Percentiles rank a stretch among this genome's conserved stretches.
Conservation (phyloP, 352 stramenopile species). For the Pythium brassicae region DNA sequence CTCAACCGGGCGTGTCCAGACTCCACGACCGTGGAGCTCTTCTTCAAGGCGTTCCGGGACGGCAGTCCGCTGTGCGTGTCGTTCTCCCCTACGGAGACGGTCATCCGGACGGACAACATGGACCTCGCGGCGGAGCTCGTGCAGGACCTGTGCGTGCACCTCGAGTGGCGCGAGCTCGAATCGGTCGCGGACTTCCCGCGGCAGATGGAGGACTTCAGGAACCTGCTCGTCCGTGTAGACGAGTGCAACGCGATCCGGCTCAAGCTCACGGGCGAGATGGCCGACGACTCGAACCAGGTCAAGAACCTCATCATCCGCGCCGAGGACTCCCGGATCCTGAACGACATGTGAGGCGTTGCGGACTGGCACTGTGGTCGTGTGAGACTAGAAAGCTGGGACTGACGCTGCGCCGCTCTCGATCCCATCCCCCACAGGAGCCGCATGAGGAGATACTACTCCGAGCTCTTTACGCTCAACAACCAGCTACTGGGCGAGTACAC, state of each 20-base stretch:
- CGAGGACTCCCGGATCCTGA: constrained; percentile 90
- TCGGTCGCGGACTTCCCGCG: constrained; percentile 80
- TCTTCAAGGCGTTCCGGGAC: constrained; percentile 62
- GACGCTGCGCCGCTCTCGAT: neutral
- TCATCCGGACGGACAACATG: constrained; percentile 83
- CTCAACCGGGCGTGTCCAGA: constrained; percentile 38
- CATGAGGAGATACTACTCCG: constrained; percentile 88
- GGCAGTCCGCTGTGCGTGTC: constrained; percentile 41
- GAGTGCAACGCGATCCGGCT: constrained; percentile 87
- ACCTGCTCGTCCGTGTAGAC: constrained; percentile 69
- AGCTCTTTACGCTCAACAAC: constrained; percentile 90
- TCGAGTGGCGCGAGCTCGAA: constrained; percentile 86
- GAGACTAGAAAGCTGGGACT: neutral
- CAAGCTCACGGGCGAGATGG: constrained; percentile 91
- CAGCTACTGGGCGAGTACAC: constrained; percentile 90
- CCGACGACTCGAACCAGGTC: constrained; percentile 88
- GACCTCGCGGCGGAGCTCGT: constrained; percentile 82
- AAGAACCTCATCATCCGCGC: constrained; percentile 90
- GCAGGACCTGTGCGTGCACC: constrained; percentile 80
- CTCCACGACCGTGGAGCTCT: constrained; percentile 33
- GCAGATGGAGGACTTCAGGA: constrained; percentile 85
- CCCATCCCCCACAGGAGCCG: constrained; percentile 19
- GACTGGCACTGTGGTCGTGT: neutral
- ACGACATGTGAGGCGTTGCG: constrained; percentile 75
- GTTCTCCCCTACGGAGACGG: constrained; percentile 47